Evolutionary conservation across 2,329 filamentous ascomycete genomes (phyloP), one percentile per base, ranked within the genome.

Genomic region (Aphanoascus verrucosus): DNA sequence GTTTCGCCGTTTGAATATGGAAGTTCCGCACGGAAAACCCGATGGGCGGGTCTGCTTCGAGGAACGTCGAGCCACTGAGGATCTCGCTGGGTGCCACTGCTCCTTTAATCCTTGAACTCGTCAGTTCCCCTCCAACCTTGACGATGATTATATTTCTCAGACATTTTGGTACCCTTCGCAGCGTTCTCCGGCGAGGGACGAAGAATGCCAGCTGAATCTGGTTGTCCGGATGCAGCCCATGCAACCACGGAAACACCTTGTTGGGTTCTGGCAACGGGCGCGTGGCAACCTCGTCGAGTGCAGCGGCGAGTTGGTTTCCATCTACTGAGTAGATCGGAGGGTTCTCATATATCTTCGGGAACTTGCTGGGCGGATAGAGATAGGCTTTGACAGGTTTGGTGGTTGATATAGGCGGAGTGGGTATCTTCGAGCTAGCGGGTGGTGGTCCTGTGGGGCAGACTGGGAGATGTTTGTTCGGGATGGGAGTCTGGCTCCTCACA

Each of bases 11-110:
- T 68, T 98, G 93, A 38, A 97, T 97, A 62, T 97, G 91, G 65
- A 98, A 98, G 67, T 97, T 97, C 44, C 93, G 82, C 42, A 97
- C 90, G 3, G 88, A 95, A 65, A 97, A 97, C 7, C 93, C 93
- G 59, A 94, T 87, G 53, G 74, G 79, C 1, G 93, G 93, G 64
- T 98, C 93, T 40, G 84, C 79, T 42, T 94, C 87, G 56, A 89
- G 72, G 64, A 98, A 95, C 19, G 82, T 77, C 43, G 78, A 70
- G 14, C 71, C 62, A 37, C 81, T 77, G 54, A 97, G 69, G 43
- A 97, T 77, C 68, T 97, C 93, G 1, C 86, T 80, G 0, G 89
- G 85, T 2, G 84, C 78, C 60, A 97, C 80, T 20, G 93, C 88
- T 31, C 91, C 91, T 67, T 94, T 96, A 56, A 98, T 74, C 55